Evolutionary conservation across 495 filamentous ascomycete genomes (phyloP), one percentile per base, ranked within the genome.

Genomic region (Penicillium arizonense): DNA sequence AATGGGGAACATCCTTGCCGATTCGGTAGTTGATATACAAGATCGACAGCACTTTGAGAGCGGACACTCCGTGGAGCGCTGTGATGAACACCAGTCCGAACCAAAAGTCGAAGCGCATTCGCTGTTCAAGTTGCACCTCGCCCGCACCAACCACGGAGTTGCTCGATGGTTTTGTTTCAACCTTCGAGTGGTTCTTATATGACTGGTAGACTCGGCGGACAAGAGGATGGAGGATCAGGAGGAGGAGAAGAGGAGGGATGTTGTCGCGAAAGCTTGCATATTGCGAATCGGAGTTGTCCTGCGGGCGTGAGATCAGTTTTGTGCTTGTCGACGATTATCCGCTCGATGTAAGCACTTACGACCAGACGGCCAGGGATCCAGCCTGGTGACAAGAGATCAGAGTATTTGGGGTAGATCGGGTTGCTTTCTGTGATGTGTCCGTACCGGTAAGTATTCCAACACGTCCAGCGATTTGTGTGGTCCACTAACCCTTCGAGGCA

Each of bases 281-380:
- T 67, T 99, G 94, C 9, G 77, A 64, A 73, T 99, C 94, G 7
- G 91, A 94, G 52, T 92, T 84, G 71, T 98, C 95, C 88, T 92
- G 52, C 7, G 21, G 16, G 33, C 16, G 40, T 53, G 36, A 3
- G 36, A 56, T 65, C 33, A 65, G 56, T 32, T 36, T 37, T 16
- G 16, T 14, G 14, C 14, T 10, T 9, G 16, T 34, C 12, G 13
- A 46, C n/a, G 12, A 37, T 20, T 14, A 3, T 33, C 3, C 16
- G 18, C 32, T 33, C 10, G 21, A 51, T 34, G 11, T 40, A 8
- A 30, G 16, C 26, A 71, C 86, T 67, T 77, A 90, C 87, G 36
- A 97, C 89, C 77, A 88, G 90, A 43, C 92, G 89, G 13, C 94
- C 94, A n/a, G 86, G 87, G 49, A 99, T 90, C 94, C 94, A 99